Evolutionary conservation across 83 land plant genomes (phyloP).

Genomic region (Diphasiastrum complanatum): DNA sequence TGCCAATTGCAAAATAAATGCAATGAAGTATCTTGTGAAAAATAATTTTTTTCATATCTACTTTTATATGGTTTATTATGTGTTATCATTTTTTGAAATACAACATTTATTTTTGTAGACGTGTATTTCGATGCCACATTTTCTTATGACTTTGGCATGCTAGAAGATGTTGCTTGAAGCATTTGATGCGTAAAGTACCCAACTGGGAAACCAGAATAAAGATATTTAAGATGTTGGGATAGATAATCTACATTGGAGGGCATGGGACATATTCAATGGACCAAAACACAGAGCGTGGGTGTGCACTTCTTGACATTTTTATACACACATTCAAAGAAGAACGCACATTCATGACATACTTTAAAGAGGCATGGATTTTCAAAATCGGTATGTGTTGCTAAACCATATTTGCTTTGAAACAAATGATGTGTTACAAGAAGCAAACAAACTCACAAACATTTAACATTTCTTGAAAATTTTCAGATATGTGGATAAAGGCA

Average conservation of each 20-base stretch:
- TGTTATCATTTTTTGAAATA: not conserved
- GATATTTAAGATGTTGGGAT: constrained; percentile 57
- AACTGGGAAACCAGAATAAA: constrained; percentile 48
- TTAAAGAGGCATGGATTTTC: constrained; percentile 52
- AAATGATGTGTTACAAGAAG: no score
- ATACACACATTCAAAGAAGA: constrained; percentile 59
- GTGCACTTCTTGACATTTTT: constrained; percentile 32
- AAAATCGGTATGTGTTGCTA: constrained; percentile 74
- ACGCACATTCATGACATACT: constrained; percentile 51
- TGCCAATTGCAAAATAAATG: constrained; percentile 56
- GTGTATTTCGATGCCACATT: constrained; percentile 48
- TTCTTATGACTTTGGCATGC: constrained; percentile 61
- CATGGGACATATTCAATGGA: constrained; percentile 17
- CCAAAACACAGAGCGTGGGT: not conserved
- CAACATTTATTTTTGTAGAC: constrained; percentile 39
- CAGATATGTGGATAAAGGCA: no score
- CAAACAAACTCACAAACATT: no score
- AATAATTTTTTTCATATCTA: constrained; percentile 1
- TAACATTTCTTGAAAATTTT: no score
- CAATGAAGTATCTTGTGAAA: constrained; percentile 43
- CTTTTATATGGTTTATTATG: not conserved
- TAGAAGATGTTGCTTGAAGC: constrained; percentile 65
- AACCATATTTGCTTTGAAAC: no score
- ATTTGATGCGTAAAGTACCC: constrained; percentile 44
- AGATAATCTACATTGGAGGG: constrained; percentile 47